Evolutionary conservation across 1,284 basidiomycete species (phyloP).

Genomic region (Macrocystidia cucumis): DNA sequence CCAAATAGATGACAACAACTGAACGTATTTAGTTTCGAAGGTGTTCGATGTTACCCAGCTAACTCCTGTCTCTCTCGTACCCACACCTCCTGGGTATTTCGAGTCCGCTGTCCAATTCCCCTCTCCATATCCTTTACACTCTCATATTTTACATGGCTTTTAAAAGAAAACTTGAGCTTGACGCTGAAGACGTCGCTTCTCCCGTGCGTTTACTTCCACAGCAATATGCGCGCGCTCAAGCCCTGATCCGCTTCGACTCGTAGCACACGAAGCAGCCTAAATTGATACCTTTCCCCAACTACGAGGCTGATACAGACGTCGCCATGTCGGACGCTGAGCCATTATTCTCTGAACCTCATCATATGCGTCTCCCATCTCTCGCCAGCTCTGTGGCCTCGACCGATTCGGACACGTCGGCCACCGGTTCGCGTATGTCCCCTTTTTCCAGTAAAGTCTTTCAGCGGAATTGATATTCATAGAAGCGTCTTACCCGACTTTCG

Average conservation of each 20-base stretch:
- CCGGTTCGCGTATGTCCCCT: constrained; percentile 32
- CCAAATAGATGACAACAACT: constrained; percentile 8
- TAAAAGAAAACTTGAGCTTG: constrained; percentile 66
- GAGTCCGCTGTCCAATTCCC: constrained; percentile 13
- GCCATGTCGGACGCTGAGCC: constrained; percentile 63
- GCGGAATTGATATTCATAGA: constrained; percentile 10
- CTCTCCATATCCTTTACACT: constrained; percentile 16
- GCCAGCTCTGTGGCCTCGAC: constrained; percentile 50
- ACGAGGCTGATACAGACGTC: constrained; percentile 52
- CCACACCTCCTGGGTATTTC: constrained; percentile 17
- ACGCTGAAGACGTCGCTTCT: constrained; percentile 42
- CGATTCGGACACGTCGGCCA: constrained; percentile 32
- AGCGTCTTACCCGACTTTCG: constrained; percentile 59
- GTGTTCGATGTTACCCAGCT: constrained; percentile 3
- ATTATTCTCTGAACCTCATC: constrained; percentile 40
- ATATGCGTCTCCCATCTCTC: constrained; percentile 59
- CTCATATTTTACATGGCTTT: constrained; percentile 47
- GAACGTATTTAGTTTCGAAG: constrained; percentile 5
- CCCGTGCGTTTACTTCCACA: constrained; percentile 27
- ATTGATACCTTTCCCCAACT: constrained; percentile 63
- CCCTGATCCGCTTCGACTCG: too few species aligned
- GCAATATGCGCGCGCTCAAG: constrained; percentile 12
- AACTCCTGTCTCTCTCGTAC: constrained; percentile 11
- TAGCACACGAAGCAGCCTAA: constrained; percentile 63
- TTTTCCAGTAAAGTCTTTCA: background rate